phyloP scores from a whole-genome alignment of 495 filamentous ascomycete genomes.

The Peziza echinospora region DNA sequence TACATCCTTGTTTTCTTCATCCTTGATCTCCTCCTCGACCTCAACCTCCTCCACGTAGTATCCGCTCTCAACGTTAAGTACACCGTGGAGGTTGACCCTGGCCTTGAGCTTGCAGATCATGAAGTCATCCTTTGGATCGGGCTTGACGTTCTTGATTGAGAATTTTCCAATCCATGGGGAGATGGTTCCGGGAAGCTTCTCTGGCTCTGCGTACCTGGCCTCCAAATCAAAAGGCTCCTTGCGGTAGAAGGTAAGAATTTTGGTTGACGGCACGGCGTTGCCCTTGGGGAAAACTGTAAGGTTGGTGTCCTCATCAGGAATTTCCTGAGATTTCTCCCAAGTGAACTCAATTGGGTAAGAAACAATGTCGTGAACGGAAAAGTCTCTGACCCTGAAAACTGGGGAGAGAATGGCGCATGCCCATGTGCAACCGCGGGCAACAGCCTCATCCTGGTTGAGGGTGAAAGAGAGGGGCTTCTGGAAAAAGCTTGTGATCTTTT shows the following conservation, averaged over 20 bases:
- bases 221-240: conserved; percentile 95
- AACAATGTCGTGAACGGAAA: conserved; percentile 89
- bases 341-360: conserved; percentile 98
- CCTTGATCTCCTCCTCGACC: conserved; percentile 76
- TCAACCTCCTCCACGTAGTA: conserved; percentile 98
- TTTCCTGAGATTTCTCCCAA: conserved; percentile 97
- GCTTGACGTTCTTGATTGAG: conserved; percentile 75
- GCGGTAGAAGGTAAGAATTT: conserved; percentile 98
- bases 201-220: conserved; percentile 75
- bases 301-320: conserved; percentile 95
- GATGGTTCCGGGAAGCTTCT: conserved; percentile 72
- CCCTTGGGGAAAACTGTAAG: conserved; percentile 94
- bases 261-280: conserved; percentile 94
- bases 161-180: conserved; percentile 92
- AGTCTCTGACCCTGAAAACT: conserved; percentile 96
- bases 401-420: conserved; percentile 95
- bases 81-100: conserved; percentile 84
- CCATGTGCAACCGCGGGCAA: conserved; percentile 91
- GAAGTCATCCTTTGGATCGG: conserved; percentile 71
- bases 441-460: conserved; percentile 93
- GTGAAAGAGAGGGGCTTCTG: conserved; percentile 84
- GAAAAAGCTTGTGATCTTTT: conserved; percentile 74
- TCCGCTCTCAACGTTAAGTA: conserved; percentile 87
- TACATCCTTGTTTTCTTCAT: conserved; percentile 32
- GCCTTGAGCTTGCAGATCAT: conserved; percentile 99